Evolutionary conservation across 768 basidiomycete species (phyloP), one percentile per base, ranked within the genome.

Genomic region (Gelatoporia subvermispora): DNA sequence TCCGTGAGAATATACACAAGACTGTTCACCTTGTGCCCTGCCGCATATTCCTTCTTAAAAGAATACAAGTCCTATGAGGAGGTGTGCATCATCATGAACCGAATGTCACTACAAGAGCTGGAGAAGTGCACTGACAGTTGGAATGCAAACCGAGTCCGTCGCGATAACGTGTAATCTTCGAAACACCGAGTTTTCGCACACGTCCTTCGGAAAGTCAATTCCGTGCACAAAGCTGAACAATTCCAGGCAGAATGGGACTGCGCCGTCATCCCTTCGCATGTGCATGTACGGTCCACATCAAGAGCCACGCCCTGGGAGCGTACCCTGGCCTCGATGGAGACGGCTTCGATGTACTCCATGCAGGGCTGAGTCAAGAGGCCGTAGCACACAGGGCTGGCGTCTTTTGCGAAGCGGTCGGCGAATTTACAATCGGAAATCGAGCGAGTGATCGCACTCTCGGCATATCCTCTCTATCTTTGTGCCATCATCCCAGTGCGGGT

Each of bases 41-140:
- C 77, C 43, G 77, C 74, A 56, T 84, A 80, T 56, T 88, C 84
- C 76, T 83, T 79, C 62, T 84, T 79, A 64, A 85, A 87, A 7
- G 82, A 85, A 57, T 84, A 85, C 15, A 85, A 64, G 51, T 87
- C 83, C 84, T 84, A 56, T 39, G 45, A 3, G 22, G n/a, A n/a
- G n/a, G n/a, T n/a, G n/a, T n/a, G 9, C 20, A 17, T 15, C 25
- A 39, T 31, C 13, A 31, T 23, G 24, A 17, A n/a, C 35, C 41
- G 7, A 51, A 41, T 20, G n/a, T 28, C n/a, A 17, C 15, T 17
- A 5, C n/a, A 37, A 23, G 22, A 15, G 16, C n/a, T 8, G 18
- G 20, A 43, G 17, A 34, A 2, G 23, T n/a, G 24, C 22, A 65
- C 77, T 64, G 51, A 85, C 84, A 61, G 88, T 87, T 18, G 84